Evolutionary conservation across 73 alveolate genomes (phyloP).

Genomic region (Effrenium voratum): DNA sequence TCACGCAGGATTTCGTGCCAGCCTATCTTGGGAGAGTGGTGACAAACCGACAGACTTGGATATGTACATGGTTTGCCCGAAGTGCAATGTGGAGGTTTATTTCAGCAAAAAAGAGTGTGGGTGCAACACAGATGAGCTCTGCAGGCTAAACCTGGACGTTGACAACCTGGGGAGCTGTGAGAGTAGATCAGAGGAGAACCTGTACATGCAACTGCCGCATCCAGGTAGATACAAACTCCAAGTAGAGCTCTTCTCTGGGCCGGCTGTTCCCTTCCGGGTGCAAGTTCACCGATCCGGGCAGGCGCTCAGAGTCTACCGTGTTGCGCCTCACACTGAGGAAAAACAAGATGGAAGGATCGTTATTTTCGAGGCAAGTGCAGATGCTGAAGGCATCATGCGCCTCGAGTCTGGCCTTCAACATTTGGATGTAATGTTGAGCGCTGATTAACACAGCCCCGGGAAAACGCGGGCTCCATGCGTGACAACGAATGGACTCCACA

Average conservation of each 20-base stretch:
- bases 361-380: too few species aligned
- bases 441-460: too few species aligned
- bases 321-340: neutral
- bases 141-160: neutral
- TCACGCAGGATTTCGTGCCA: neutral
- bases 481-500: too few species aligned
- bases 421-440: too few species aligned
- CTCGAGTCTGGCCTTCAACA: too few species aligned
- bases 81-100: neutral
- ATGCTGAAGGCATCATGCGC: too few species aligned
- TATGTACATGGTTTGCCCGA: neutral
- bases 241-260: neutral
- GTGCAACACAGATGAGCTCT: neutral
- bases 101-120: neutral
- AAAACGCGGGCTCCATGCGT: too few species aligned
- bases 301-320: neutral
- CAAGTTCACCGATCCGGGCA: neutral
- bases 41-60: neutral
- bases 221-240: neutral
- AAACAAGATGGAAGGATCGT: too few species aligned
- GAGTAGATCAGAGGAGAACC: neutral
- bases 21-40: neutral
- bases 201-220: neutral
- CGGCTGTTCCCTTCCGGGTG: neutral
- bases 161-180: neutral